phyloP scores from a whole-genome alignment of 768 basidiomycete genomes.

The Fistulinella prunicolor region DNA sequence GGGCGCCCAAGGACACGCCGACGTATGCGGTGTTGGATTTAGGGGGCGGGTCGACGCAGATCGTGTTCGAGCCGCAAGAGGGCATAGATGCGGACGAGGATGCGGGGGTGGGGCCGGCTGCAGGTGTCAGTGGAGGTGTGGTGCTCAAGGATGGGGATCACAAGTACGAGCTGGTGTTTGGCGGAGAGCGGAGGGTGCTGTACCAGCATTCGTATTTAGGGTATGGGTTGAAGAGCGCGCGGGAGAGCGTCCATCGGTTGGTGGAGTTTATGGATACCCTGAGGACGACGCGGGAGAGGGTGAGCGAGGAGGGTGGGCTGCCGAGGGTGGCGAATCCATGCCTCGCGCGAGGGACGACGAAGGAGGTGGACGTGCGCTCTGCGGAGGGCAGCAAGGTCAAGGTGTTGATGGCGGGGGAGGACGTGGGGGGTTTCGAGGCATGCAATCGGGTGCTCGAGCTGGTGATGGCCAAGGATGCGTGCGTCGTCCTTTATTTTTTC shows the following conservation, averaged over 20 bases:
- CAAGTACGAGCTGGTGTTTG: conserved; percentile 81
- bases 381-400: conserved; percentile 42
- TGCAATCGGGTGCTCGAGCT: conserved; percentile 83
- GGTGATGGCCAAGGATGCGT: conserved; percentile 95
- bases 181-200: conserved; percentile 64
- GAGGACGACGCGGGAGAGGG: conserved; percentile 18
- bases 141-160: conserved; percentile 80
- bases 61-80: conserved; percentile 88
- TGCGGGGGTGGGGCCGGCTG: neutral
- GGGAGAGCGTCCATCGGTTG: conserved; percentile 81
- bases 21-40: conserved; percentile 93
- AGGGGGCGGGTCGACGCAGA: conserved; percentile 96
- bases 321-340: conserved; percentile 64
- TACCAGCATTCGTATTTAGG: conserved; percentile 99
- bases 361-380: conserved; percentile 62
- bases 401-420: conserved; percentile 84
- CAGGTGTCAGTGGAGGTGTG: neutral
- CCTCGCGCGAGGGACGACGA: conserved; percentile 61
- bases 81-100: conserved; percentile 34
- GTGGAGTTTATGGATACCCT: conserved; percentile 80
- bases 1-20: conserved; percentile 40
- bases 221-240: conserved; percentile 89
- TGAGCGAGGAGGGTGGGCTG: conserved; percentile 1
- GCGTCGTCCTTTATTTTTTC: conserved; percentile 27
- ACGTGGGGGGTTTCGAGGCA: conserved; percentile 79